A percentile compares a stretch with the other conserved stretches of the same genome.
Evolutionary conservation across 2,329 filamentous ascomycete species (phyloP).

Genomic region (Penicillium sp.): DNA sequence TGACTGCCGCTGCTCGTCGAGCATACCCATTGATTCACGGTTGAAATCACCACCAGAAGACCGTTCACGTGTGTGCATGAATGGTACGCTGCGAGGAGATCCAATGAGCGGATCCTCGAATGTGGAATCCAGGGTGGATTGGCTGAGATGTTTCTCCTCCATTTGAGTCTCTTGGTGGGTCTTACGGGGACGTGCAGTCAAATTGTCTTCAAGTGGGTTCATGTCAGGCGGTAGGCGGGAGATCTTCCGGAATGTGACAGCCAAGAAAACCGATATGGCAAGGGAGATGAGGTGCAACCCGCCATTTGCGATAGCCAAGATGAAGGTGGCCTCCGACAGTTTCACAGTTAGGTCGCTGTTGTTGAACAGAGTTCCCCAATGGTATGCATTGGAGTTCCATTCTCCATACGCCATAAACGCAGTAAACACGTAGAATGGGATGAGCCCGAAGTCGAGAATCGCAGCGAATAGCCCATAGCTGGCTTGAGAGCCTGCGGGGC

Average conservation of each 20-base stretch:
- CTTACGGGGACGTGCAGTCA: slow-evolving; percentile 74
- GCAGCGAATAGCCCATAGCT: slow-evolving; percentile 86
- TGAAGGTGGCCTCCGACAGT: slow-evolving; percentile 67
- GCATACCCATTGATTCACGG: slow-evolving; percentile 51
- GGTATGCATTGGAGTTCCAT: slow-evolving; percentile 42
- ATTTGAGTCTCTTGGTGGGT: slow-evolving; percentile 62
- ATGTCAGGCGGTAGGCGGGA: slow-evolving; percentile 81
- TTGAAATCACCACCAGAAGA: slow-evolving; percentile 59
- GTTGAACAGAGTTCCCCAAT: slow-evolving; percentile 69
- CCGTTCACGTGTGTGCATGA: slow-evolving; percentile 71
- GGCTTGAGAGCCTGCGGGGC: slow-evolving; percentile 75
- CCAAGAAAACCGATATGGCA: slow-evolving; percentile 69
- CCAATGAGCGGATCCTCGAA: slow-evolving; percentile 45
- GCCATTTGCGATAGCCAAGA: slow-evolving; percentile 62
- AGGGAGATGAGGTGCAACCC: slow-evolving; percentile 70
- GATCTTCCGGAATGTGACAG: slow-evolving; percentile 78
- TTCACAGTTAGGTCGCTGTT: slow-evolving; percentile 54
- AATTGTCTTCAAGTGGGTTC: slow-evolving; percentile 85
- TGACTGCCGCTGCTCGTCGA: slow-evolving; percentile 44
- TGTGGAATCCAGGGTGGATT: slow-evolving; percentile 46
- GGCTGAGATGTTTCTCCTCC: slow-evolving; percentile 61
- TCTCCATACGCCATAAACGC: slow-evolving; percentile 55
- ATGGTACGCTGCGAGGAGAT: slow-evolving; percentile 61
- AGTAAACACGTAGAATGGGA: slow-evolving; percentile 63
- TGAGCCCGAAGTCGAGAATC: slow-evolving; percentile 66